A percentile compares a stretch with the other conserved stretches of the same genome.
These are phyloP conservation scores for Apiospora rasikravindrae DNA, from an alignment of 2,329 filamentous ascomycete species.

Conservation along the genomic window DNA sequence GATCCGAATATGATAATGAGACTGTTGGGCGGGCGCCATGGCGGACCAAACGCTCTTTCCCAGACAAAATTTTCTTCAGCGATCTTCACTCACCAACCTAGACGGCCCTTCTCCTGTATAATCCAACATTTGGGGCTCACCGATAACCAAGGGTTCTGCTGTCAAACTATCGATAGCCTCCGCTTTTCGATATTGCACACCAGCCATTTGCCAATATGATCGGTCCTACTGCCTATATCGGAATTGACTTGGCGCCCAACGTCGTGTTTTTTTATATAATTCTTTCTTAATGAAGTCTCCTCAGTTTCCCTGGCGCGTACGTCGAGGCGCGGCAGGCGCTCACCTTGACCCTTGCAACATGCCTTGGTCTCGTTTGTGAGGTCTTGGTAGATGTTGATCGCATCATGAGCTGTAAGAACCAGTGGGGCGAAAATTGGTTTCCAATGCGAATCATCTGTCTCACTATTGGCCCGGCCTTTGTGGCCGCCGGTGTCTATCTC, in stretches of 20 bases:
- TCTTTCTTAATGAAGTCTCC: constrained; percentile 38
- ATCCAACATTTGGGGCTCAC: constrained; percentile 25
- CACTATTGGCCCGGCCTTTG: constrained; percentile 68
- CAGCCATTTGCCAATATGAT: constrained; percentile 28
- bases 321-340: constrained; percentile 52
- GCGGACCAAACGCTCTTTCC: background rate
- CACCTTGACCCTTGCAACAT: constrained; percentile 58
- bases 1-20: background rate
- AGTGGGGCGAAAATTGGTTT: constrained; percentile 54
- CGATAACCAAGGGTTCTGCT: background rate
- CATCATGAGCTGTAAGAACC: constrained; percentile 59
- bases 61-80: background rate
- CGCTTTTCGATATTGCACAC: constrained; percentile 27
- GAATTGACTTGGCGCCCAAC: constrained; percentile 60
- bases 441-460: constrained; percentile 65
- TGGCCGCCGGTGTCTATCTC: constrained; percentile 68
- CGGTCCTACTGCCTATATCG: constrained; percentile 56
- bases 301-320: constrained; percentile 48
- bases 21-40: background rate
- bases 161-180: background rate
- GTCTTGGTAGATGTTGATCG: constrained; percentile 65
- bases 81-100: background rate
- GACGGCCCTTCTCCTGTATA: background rate
- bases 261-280: constrained; percentile 53
- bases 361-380: constrained; percentile 59